phyloP scores from a whole-genome alignment of 2,329 filamentous ascomycete species.

The Sordariomycetes sp. region DNA sequence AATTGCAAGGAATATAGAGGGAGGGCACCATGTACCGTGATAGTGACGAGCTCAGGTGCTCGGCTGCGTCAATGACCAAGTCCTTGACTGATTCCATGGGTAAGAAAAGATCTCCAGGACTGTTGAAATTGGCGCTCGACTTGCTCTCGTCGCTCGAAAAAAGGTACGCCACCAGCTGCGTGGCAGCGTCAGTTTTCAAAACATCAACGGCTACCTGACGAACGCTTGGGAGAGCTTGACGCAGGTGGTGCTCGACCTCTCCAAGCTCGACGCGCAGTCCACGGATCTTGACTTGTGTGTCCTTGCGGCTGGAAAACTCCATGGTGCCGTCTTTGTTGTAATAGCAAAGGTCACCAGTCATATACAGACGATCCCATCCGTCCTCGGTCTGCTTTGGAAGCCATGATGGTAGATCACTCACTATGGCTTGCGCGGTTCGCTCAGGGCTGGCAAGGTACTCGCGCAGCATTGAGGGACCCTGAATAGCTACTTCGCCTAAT shows the following conservation, averaged over 20 bases:
- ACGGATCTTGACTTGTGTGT: conserved; percentile 47
- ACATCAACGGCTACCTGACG: conserved; percentile 3
- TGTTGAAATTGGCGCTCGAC: too few relatives aligned
- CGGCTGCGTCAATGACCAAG: too few relatives aligned
- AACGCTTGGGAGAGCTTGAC: neutral
- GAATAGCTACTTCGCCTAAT: too few relatives aligned
- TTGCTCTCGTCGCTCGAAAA: neutral
- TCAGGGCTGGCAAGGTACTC: conserved; percentile 24
- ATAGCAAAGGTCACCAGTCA: conserved; percentile 35
- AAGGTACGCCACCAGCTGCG: neutral
- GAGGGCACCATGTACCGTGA: too few relatives aligned
- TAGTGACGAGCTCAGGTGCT: too few relatives aligned
- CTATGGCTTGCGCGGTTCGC: conserved; percentile 9
- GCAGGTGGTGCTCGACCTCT: conserved; percentile 8
- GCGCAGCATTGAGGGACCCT: too few relatives aligned
- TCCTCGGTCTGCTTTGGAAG: too few relatives aligned
- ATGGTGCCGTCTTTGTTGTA: conserved; percentile 30
- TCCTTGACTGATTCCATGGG: too few relatives aligned
- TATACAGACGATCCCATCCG: too few relatives aligned
- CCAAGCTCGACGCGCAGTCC: conserved; percentile 46
- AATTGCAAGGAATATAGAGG: too few relatives aligned
- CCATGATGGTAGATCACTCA: conserved; percentile 21
- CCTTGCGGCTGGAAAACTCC: conserved; percentile 39
- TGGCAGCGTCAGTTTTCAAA: neutral
- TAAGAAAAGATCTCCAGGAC: neutral